A percentile compares a stretch with the other conserved stretches of the same genome.
Evolutionary conservation across 176 grass and related monocot genomes (phyloP).

Genomic region (Avena sativa): DNA sequence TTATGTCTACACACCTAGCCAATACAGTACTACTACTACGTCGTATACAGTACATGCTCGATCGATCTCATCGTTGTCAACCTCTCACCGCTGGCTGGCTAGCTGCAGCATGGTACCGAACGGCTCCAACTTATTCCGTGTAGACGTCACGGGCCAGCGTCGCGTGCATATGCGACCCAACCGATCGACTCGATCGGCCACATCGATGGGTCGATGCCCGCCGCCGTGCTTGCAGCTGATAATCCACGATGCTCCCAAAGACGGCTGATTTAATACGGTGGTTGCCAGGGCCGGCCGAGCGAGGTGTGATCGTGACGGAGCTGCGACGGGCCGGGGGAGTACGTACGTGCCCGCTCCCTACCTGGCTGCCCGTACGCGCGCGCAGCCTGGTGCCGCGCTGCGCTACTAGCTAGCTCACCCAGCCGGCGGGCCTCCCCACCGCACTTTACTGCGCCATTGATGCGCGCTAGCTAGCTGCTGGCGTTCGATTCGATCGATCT

Average conservation of each 20-base stretch:
- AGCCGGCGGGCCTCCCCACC: neutral
- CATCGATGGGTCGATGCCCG: neutral
- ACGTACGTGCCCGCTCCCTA: conserved; percentile 1
- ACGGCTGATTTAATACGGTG: conserved; percentile 36
- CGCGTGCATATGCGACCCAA: no score
- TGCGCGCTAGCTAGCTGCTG: conserved; percentile 24
- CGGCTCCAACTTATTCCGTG: neutral
- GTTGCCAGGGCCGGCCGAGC: neutral
- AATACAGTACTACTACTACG: neutral
- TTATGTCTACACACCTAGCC: neutral
- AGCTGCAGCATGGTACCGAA: neutral
- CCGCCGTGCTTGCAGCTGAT: conserved; percentile 25
- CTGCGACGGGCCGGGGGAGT: no score
- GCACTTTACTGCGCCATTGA: conserved; percentile 56
- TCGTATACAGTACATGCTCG: no score
- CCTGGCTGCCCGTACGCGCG: conserved; percentile 5
- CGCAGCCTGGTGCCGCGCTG: neutral
- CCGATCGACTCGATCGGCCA: neutral
- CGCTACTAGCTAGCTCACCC: no score
- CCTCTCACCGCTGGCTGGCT: neutral
- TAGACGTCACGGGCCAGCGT: neutral
- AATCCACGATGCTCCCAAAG: neutral
- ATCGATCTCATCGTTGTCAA: neutral
- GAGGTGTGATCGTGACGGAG: neutral
- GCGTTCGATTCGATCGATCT: no score